These are phyloP conservation scores for Claviceps maximensis DNA, from an alignment of 2,329 filamentous ascomycete genomes.

Conservation along the genomic window DNA sequence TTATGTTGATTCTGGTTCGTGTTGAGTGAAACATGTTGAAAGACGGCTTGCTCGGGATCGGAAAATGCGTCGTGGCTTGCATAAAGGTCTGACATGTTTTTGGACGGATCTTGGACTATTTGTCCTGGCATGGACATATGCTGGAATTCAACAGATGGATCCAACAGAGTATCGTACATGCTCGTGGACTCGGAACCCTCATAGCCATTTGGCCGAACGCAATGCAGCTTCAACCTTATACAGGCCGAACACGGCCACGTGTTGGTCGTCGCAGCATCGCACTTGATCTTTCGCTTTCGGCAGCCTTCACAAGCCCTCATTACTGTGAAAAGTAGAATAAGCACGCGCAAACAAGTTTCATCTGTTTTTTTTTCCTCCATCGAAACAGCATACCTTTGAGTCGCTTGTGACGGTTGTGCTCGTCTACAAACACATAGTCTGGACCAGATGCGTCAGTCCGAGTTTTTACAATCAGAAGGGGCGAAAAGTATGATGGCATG, in stretches of 20 bases:
- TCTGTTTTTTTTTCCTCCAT: not conserved
- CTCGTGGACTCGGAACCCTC: slow-evolving; percentile 31
- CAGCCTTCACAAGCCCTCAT: slow-evolving; percentile 97
- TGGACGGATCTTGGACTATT: slow-evolving; percentile 25
- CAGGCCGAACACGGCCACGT: slow-evolving; percentile 96
- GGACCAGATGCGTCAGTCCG: slow-evolving; percentile 4
- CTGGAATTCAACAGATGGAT: slow-evolving; percentile 25
- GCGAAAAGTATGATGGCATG: not conserved
- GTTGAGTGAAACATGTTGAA: slow-evolving; percentile 36
- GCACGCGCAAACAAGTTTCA: not conserved
- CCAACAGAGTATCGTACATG: slow-evolving; percentile 21
- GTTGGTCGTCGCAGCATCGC: slow-evolving; percentile 92
- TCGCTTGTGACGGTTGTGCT: slow-evolving; percentile 95
- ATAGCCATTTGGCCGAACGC: slow-evolving; percentile 73
- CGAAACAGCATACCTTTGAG: slow-evolving; percentile 61
- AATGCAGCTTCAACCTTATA: slow-evolving; percentile 81
- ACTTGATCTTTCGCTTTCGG: slow-evolving; percentile 91
- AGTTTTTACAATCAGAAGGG: not conserved
- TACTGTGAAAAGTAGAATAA: slow-evolving; percentile 36
- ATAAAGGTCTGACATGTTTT: slow-evolving; percentile 32
- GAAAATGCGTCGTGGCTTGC: slow-evolving; percentile 35
- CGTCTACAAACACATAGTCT: slow-evolving; percentile 97
- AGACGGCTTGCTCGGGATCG: slow-evolving; percentile 29
- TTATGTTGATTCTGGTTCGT: slow-evolving; percentile 29
- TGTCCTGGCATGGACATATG: slow-evolving; percentile 38